Evolutionary conservation across 768 basidiomycete species (phyloP).

Genomic region (Symmetrospora coprosmae): DNA sequence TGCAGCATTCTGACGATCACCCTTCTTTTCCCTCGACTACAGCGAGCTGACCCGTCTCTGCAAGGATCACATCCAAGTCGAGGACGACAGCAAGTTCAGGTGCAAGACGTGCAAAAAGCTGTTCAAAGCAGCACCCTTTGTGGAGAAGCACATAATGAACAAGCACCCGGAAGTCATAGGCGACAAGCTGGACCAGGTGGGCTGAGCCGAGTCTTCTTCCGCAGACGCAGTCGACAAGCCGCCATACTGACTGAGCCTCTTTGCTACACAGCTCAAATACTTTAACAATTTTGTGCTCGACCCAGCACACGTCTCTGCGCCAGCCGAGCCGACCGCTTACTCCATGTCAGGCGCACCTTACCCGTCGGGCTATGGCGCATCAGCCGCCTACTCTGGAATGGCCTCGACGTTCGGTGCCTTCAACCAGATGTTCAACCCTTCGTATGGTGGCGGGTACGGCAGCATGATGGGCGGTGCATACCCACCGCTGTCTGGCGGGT

Average conservation of each 20-base stretch:
- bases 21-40: constrained; percentile 23
- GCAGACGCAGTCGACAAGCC: not conserved
- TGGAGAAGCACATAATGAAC: constrained; percentile 91
- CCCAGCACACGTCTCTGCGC: constrained; percentile 59
- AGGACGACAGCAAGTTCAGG: constrained; percentile 91
- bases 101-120: constrained; percentile 94
- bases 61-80: constrained; percentile 73
- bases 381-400: not conserved
- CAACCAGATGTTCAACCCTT: constrained; percentile 19
- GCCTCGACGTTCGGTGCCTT: constrained; percentile 14
- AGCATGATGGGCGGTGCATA: no score
- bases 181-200: constrained; percentile 61
- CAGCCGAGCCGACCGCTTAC: constrained; percentile 39
- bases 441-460: not conserved
- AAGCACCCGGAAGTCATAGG: constrained; percentile 73
- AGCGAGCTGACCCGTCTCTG: constrained; percentile 71
- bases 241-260: constrained; percentile 23
- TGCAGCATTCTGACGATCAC: not conserved
- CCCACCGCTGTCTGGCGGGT: no score
- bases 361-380: not conserved
- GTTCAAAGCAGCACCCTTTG: constrained; percentile 92
- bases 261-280: constrained; percentile 46
- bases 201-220: constrained; percentile 20
- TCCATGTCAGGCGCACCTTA: constrained; percentile 64
- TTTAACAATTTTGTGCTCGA: constrained; percentile 96